A percentile compares a stretch with the other conserved stretches of the same genome.
Conservation (phyloP, 176 grass and related monocot species). For the Cenchrus fungigraminus region DNA sequence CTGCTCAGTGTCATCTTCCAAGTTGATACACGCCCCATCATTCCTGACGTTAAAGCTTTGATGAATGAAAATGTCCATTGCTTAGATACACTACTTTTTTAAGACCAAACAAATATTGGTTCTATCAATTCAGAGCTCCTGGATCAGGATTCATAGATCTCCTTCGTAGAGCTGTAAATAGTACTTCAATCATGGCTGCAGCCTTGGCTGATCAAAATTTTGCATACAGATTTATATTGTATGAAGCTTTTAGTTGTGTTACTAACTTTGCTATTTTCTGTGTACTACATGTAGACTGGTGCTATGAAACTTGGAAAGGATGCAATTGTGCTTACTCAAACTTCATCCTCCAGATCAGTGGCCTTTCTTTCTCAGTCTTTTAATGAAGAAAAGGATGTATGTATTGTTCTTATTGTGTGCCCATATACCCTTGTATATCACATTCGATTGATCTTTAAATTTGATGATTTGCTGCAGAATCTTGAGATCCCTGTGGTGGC, state of each 20-base stretch:
- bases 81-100: neutral
- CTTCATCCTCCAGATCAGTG: constrained; percentile 69
- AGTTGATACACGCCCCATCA: neutral
- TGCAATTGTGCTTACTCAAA: constrained; percentile 89
- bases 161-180: constrained; percentile 15
- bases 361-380: constrained; percentile 86
- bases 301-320: constrained; percentile 95
- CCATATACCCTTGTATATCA: neutral
- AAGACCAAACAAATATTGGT: neutral
- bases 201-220: neutral
- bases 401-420: constrained; percentile 11
- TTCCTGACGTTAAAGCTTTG: constrained; percentile 15
- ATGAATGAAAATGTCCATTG: neutral
- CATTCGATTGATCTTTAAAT: constrained; percentile 15
- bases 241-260: neutral
- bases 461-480: constrained; percentile 55
- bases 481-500: constrained; percentile 89
- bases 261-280: constrained; percentile 4
- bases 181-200: neutral
- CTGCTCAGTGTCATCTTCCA: constrained; percentile 6
- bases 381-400: constrained; percentile 78
- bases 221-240: constrained; percentile 3
- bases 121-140: constrained; percentile 18
- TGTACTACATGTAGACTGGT: constrained; percentile 67
- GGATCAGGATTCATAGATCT: constrained; percentile 1